Evolutionary conservation across 805 yeast genomes (phyloP).

Genomic region (Millerozyma miso): DNA sequence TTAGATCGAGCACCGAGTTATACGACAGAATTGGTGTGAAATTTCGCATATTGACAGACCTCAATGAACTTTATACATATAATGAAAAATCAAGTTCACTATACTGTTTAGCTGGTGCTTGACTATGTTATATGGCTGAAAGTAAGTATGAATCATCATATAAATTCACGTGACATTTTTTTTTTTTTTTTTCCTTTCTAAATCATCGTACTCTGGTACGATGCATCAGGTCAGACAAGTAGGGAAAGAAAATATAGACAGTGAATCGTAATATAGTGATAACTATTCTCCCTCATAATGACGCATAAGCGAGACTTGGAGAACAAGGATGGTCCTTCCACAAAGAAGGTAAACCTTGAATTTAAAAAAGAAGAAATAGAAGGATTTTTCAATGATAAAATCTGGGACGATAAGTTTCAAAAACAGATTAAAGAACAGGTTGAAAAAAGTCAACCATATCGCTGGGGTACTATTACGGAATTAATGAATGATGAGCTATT

Average conservation of each 20-base stretch:
- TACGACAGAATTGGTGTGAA: constrained; percentile 24
- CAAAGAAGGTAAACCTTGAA: constrained; percentile 1
- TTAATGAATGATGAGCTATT: constrained; percentile 74
- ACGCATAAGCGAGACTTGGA: constrained; percentile 1
- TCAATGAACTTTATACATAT: neutral
- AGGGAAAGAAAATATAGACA: too few species aligned
- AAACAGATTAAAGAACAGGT: constrained; percentile 40
- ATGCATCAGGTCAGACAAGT: too few species aligned
- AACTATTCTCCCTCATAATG: constrained; percentile 2
- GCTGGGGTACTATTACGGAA: constrained; percentile 81
- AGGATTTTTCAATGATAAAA: constrained; percentile 42
- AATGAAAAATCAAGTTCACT: too few species aligned
- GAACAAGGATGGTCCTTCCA: neutral
- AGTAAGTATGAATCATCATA: neutral
- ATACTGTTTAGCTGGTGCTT: too few species aligned
- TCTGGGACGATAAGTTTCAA: constrained; percentile 44
- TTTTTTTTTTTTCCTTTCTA: too few species aligned
- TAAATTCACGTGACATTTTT: neutral
- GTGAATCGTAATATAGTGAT: too few species aligned
- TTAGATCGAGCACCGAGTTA: constrained; percentile 39
- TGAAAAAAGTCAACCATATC: constrained; percentile 65
- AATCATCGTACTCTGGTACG: neutral
- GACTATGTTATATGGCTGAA: neutral
- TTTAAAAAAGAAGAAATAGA: constrained; percentile 29
- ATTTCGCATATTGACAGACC: neutral